Evolutionary conservation across 805 yeast genomes (phyloP), one percentile per base, ranked within the genome.

Genomic region (Diddensiella santjacobensis): DNA sequence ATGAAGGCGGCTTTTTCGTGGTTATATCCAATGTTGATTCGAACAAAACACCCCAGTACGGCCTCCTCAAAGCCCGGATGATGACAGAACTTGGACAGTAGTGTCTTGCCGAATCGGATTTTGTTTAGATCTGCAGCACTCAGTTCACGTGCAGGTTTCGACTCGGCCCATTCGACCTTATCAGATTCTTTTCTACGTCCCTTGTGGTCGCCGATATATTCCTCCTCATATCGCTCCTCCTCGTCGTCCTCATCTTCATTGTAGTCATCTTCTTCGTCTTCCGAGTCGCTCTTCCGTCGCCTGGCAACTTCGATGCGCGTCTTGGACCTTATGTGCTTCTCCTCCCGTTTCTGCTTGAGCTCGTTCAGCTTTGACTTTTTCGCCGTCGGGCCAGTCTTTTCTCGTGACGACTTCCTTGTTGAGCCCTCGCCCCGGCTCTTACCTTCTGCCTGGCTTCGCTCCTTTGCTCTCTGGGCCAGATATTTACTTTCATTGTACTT

Each of bases 401-500:
- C 70, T 4, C 74, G 67, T 6, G 71, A 53, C 4, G 73, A 61
- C 18, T 22, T 42, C 31, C 50, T 33, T 58, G 49, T 57, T 51
- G 44, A 56, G 54, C 55, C 50, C n/a, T n/a, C n/a, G n/a, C n/a
- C n/a, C n/a, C n/a, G n/a, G n/a, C n/a, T n/a, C 36, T 57, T 48
- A 38, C 56, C 52, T 53, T 63, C 54, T 56, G 64, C 54, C 43
- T 56, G 56, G 52, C 57, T 45, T 48, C 71, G 60, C 30, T 63
- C 71, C 55, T 73, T 69, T 47, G 87, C 84, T 68, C 98, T 84
- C 63, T 87, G 83, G 23, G 86, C 88, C 59, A 95, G 79, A 59
- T 84, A 82, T 64, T 79, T 78, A 62, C 88, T 80, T 69, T 93
- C 98, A 51, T 86, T 82, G 68, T 74, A 90, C 56, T 85, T 81